Conservation (phyloP, 257 asterid genomes). For the Plantago elongata region DNA sequence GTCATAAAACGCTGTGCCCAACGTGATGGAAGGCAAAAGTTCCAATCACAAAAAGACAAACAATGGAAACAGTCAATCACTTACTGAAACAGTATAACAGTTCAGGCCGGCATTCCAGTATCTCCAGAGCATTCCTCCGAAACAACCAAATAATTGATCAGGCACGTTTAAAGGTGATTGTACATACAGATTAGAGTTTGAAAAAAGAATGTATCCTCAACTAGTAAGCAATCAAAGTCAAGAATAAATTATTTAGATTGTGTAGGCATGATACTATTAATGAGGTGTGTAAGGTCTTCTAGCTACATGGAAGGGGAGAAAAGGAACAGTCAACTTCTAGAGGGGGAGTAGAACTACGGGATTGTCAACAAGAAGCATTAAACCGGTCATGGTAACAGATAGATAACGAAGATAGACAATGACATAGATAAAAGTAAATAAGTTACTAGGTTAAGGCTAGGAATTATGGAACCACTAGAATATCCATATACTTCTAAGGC, state of each 20-base stretch:
- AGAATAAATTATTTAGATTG: not conserved
- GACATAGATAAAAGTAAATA: slow-evolving; percentile 5
- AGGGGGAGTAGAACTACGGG: not conserved
- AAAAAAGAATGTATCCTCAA: slow-evolving; percentile 16
- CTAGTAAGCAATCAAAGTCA: not conserved
- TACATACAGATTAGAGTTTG: slow-evolving; percentile 18
- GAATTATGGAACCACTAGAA: slow-evolving; percentile 8
- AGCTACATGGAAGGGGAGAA: slow-evolving; percentile 4
- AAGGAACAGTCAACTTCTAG: not conserved
- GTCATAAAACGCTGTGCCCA: slow-evolving; percentile 25
- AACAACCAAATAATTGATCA: slow-evolving; percentile 72
- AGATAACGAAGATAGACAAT: not conserved
- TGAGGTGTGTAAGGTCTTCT: not conserved
- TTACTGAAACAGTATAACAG: slow-evolving; percentile 40
- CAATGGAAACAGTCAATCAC: slow-evolving; percentile 27
- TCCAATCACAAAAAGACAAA: slow-evolving; percentile 1
- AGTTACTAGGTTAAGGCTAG: slow-evolving; percentile 13
- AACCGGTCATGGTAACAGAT: slow-evolving; percentile 4
- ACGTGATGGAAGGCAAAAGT: not conserved
- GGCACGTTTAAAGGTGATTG: slow-evolving; percentile 38
- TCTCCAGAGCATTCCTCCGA: slow-evolving; percentile 72
- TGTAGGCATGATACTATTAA: not conserved
- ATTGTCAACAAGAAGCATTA: slow-evolving; percentile 4
- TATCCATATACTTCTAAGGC: slow-evolving; percentile 27
- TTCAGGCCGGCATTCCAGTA: slow-evolving; percentile 50